Evolutionary conservation across 176 grass and related monocot species (phyloP).

Genomic region (Tillandsia leiboldiana): DNA sequence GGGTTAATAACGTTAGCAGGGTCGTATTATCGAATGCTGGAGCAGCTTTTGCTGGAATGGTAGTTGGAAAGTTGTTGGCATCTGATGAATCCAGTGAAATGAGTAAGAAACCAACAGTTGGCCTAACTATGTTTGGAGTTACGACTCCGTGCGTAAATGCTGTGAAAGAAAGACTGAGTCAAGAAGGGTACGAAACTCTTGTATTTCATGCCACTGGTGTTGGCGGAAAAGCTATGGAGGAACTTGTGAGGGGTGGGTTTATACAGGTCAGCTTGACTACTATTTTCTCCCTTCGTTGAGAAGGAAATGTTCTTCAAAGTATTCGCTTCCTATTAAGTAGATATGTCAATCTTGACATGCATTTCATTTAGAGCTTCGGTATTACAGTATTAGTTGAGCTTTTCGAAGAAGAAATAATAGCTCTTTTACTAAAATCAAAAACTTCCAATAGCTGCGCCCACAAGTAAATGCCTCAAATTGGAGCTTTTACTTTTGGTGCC

Average conservation of each 20-base stretch:
- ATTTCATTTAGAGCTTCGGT: no score
- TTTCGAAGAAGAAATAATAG: no score
- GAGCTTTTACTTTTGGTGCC: no score
- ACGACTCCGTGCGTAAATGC: constrained; percentile 76
- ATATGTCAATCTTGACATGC: no score
- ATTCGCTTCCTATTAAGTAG: background rate
- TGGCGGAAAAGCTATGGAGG: constrained; percentile 96
- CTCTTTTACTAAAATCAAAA: no score
- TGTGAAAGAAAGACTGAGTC: constrained; percentile 57
- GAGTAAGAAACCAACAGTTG: constrained; percentile 45
- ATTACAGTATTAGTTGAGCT: no score
- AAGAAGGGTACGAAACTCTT: constrained; percentile 84
- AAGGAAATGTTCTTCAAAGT: background rate
- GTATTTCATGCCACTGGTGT: constrained; percentile 93
- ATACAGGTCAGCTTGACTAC: constrained; percentile 56
- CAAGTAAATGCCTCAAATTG: no score
- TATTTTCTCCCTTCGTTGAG: no score
- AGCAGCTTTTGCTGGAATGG: constrained; percentile 69
- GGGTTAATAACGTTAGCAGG: constrained; percentile 73
- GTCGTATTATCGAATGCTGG: constrained; percentile 74
- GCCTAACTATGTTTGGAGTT: constrained; percentile 93
- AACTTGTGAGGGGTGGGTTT: constrained; percentile 61
- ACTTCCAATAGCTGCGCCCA: no score
- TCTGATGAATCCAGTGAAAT: constrained; percentile 44
- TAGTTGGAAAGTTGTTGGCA: constrained; percentile 36